Percentiles rank a stretch among this genome's conserved stretches.
These are phyloP conservation scores for Penicillium sumatraense DNA, from an alignment of 2,329 filamentous ascomycete species.

Conservation along the genomic window DNA sequence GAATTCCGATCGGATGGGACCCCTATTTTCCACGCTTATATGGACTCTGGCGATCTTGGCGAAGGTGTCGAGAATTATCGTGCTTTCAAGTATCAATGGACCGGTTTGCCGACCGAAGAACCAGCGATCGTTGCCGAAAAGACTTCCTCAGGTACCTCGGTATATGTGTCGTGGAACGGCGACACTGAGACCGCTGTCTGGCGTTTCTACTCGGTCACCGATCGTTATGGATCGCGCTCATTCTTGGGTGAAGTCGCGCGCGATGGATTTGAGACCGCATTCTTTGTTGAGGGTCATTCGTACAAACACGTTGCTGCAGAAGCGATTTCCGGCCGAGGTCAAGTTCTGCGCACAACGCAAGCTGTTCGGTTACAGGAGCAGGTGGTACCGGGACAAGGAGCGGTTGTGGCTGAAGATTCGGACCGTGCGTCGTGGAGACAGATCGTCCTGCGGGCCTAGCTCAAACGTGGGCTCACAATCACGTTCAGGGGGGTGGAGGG, in stretches of 20 bases:
- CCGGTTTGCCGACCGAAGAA: slow-evolving; percentile 39
- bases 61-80: slow-evolving; percentile 46
- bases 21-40: slow-evolving; percentile 44
- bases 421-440: slow-evolving; percentile 11
- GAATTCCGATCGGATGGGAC: slow-evolving; percentile 38
- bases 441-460: slow-evolving; percentile 14
- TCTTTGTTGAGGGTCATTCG: slow-evolving; percentile 22
- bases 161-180: slow-evolving; percentile 63
- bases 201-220: slow-evolving; percentile 53
- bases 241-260: slow-evolving; percentile 34
- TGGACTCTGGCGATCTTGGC: slow-evolving; percentile 49
- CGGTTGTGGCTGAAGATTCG: neutral
- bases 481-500: neutral
- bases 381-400: slow-evolving; percentile 17
- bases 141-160: slow-evolving; percentile 34
- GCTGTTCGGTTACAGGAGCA: slow-evolving; percentile 25
- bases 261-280: slow-evolving; percentile 36
- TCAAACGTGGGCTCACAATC: neutral
- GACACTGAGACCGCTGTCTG: slow-evolving; percentile 54
- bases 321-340: slow-evolving; percentile 31
- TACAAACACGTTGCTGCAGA: slow-evolving; percentile 49
- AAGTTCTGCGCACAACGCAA: slow-evolving; percentile 32
- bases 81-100: slow-evolving; percentile 46
- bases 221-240: slow-evolving; percentile 28
- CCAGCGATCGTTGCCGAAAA: slow-evolving; percentile 44